Percentiles rank a stretch among this genome's conserved stretches.
Conservation (phyloP, 345 rosid species). For the Acer negundo region DNA sequence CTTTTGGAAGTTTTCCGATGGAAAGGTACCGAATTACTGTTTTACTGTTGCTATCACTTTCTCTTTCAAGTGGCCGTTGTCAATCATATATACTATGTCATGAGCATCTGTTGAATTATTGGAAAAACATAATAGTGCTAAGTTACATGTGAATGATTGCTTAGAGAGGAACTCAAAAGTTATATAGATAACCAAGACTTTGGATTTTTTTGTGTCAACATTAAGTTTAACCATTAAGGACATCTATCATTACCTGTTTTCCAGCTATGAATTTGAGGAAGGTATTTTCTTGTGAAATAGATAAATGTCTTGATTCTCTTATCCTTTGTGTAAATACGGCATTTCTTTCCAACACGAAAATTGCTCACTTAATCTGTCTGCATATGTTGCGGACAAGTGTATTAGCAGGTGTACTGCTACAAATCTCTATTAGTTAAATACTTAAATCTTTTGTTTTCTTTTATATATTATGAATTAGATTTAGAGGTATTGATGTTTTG, state of each 20-base stretch:
- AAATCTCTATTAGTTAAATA: not conserved
- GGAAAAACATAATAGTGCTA: not conserved
- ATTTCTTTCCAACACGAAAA: not conserved
- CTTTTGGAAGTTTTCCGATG: slow-evolving; percentile 56
- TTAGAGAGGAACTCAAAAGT: not conserved
- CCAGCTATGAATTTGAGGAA: not conserved
- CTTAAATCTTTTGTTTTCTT: not conserved
- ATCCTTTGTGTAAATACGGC: not conserved
- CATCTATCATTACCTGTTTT: not conserved
- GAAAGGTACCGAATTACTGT: slow-evolving; percentile 43
- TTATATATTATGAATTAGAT: not conserved
- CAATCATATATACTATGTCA: not conserved
- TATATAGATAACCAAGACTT: not conserved
- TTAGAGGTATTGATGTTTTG: not conserved
- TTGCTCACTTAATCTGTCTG: not conserved
- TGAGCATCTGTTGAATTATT: not conserved
- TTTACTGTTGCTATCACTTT: not conserved
- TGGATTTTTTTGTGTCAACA: not conserved
- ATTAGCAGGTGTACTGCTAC: not conserved
- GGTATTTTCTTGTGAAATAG: not conserved
- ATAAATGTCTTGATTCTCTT: not conserved
- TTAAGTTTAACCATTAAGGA: not conserved
- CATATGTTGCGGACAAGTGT: not conserved
- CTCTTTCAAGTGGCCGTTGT: not conserved
- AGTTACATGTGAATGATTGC: not conserved